Base-by-base conservation (phyloP, 2,329 filamentous ascomycete species). In the Pseudocercospora musae region DNA sequence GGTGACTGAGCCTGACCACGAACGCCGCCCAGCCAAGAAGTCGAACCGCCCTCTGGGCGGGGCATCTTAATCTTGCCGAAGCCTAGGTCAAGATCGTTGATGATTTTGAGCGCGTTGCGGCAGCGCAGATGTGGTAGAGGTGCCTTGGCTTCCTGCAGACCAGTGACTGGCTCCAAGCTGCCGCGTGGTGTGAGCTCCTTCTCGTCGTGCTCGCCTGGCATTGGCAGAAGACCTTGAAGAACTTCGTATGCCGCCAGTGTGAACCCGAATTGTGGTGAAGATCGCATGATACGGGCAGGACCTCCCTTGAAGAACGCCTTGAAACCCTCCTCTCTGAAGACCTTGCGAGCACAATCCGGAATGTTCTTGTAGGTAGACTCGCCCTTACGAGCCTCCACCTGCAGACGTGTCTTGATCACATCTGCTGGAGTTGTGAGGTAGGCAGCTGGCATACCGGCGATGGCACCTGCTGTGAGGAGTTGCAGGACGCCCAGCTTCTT, bases 291-390 rank as follows among this genome's bases (percentile, higher is more conserved):
- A 81, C 95, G 91, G 8, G 95, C 95, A 0, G 94, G 93, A 1
- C 95, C 95, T 69, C 95, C 95, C 83, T 98, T 98, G 88, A 98
- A 99, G 84, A 99, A 99, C 25, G 95, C 95, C 66, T 85, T 87
- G 85, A 97, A 94, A 10, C 95, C 95, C 78, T 99, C 95, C 76
- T 98, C 91, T 76, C 88, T 87, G 81, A 84, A 89, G 71, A 99
- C 90, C 13, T 91, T 96, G 71, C 79, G 79, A 40, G 95, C 95
- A 58, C 89, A 91, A 79, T 99, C 92, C 60, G 92, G 87, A 53
- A 99, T 84, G 52, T 90, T 91, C 46, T 86, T 95, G 83, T 99
- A 99, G 54, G 84, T 84, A 3, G 88, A 89, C 72, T 99, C 94
- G 66, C 95, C 95, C 83, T 98, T 98, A 68, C 95, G 90, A 21